Base-by-base conservation (phyloP, 495 filamentous ascomycete genomes). In the Xylaria cubensis region DNA sequence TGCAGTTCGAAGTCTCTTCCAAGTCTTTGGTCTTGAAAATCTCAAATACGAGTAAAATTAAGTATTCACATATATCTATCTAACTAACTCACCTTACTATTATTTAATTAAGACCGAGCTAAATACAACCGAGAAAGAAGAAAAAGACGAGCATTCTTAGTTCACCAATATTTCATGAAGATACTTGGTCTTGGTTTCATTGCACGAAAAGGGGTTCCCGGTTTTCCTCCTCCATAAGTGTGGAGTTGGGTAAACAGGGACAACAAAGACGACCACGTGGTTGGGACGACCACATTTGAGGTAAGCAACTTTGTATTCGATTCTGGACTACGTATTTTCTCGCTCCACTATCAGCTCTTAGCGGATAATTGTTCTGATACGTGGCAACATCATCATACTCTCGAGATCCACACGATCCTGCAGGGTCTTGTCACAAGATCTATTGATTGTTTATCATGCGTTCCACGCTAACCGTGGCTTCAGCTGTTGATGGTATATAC, bases 401-500 rank as follows among this genome's bases (percentile, higher is more conserved):
- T 29, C 24, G 36, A 24, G 21, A 1, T 8, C 36, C n/a, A 21
- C 34, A 15, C 10, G 13, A 21, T 41, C 9, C 36, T 41, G n/a
- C 39, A 24, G 26, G 26, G 39, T 64, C 61, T 42, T 44, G 39
- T 64, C 61, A 42, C 39, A 59, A 64, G 50, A 64, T 76, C 55
- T 58, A 71, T 75, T 75, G 67, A 71, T 75, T 75, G 67, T 70
- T 73, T 50, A 77, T 77, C 74, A 73, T 66, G 58, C 48, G 51
- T 71, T 67, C 68, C 69, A 44, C 69, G 64, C 64, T 64, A 67
- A 19, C 72, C 72, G 59, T 72, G 73, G 72, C 66, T 42, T 68
- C 58, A 67, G 62, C 36, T 56, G 58, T 67, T 69, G 53, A 59
- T 75, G 70, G 70, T 77, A 77, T 79, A 77, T 77, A 79, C 75